phyloP scores from a whole-genome alignment of 2,329 filamentous ascomycete genomes.

The Exserohilum turcica region DNA sequence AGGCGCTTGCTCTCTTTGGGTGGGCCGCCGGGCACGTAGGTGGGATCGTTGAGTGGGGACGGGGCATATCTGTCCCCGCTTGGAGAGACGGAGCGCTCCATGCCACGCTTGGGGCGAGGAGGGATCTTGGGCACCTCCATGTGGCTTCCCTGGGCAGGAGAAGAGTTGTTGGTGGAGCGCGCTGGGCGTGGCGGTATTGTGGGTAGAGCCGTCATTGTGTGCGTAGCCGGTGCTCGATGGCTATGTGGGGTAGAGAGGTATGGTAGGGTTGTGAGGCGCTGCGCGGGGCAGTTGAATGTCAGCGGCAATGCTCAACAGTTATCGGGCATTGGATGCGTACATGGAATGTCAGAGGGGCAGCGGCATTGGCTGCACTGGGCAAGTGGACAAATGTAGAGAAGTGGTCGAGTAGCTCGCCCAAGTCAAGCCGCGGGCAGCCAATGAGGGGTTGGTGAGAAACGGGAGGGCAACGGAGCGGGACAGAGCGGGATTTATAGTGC shows the following conservation, averaged over 20 bases:
- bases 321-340: slow-evolving; percentile 26
- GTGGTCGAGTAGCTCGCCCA: slow-evolving; percentile 23
- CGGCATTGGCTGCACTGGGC: slow-evolving; percentile 14
- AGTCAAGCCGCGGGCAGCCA: slow-evolving; percentile 19
- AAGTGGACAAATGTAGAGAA: slow-evolving; percentile 15
- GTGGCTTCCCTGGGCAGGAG: slow-evolving; percentile 47
- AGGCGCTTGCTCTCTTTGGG: slow-evolving; percentile 43
- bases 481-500: slow-evolving; percentile 17
- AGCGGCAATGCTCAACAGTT: slow-evolving; percentile 23
- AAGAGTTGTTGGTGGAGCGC: slow-evolving; percentile 56
- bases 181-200: slow-evolving; percentile 67
- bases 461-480: slow-evolving; percentile 24
- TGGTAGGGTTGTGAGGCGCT: slow-evolving; percentile 16
- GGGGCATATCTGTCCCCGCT: slow-evolving; percentile 78
- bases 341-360: slow-evolving; percentile 33
- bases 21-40: slow-evolving; percentile 54
- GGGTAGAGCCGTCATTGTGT: slow-evolving; percentile 56
- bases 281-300: slow-evolving; percentile 23
- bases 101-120: slow-evolving; percentile 71
- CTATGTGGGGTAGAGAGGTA: slow-evolving; percentile 19
- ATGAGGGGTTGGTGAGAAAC: slow-evolving; percentile 22
- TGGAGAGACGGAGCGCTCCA: slow-evolving; percentile 78
- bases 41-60: slow-evolving; percentile 80
- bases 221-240: slow-evolving; percentile 18
- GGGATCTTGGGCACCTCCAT: slow-evolving; percentile 73